phyloP scores from a whole-genome alignment of 495 filamentous ascomycete genomes.

The Tetracladium setigerum region DNA sequence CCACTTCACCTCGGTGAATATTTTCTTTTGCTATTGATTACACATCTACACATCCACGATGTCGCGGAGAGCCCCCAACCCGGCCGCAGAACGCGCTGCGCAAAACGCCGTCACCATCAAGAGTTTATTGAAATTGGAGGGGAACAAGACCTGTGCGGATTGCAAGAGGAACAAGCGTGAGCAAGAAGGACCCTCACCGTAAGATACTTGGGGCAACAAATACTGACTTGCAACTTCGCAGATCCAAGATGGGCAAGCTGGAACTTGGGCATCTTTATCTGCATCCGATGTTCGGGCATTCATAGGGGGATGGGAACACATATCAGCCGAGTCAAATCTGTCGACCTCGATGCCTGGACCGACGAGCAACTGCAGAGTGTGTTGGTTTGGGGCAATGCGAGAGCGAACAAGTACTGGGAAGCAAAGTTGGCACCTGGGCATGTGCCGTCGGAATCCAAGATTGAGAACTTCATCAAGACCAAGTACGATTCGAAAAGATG shows the following conservation, averaged over 20 bases:
- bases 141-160: constrained; percentile 94
- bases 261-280: constrained; percentile 94
- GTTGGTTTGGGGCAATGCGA: constrained; percentile 85
- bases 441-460: constrained; percentile 95
- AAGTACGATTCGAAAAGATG: constrained; percentile 98
- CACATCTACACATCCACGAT: constrained; percentile 39
- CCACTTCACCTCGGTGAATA: constrained; percentile 1
- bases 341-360: constrained; percentile 96
- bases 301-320: constrained; percentile 98
- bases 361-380: constrained; percentile 94
- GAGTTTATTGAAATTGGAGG: constrained; percentile 80
- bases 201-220: background rate
- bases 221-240: constrained; percentile 26
- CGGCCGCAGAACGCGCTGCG: constrained; percentile 73
- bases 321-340: constrained; percentile 95
- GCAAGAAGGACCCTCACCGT: constrained; percentile 22
- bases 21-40: constrained; percentile 7
- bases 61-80: constrained; percentile 79
- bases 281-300: constrained; percentile 96
- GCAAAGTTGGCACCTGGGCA: constrained; percentile 86
- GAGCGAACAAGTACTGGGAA: constrained; percentile 99
- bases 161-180: constrained; percentile 97
- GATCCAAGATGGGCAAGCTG: constrained; percentile 98
- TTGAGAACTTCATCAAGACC: constrained; percentile 97
- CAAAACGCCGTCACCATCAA: constrained; percentile 90